Evolutionary conservation across 1,284 basidiomycete genomes (phyloP), one percentile per base, ranked within the genome.

Genomic region (Lignosus rhinocerotis): DNA sequence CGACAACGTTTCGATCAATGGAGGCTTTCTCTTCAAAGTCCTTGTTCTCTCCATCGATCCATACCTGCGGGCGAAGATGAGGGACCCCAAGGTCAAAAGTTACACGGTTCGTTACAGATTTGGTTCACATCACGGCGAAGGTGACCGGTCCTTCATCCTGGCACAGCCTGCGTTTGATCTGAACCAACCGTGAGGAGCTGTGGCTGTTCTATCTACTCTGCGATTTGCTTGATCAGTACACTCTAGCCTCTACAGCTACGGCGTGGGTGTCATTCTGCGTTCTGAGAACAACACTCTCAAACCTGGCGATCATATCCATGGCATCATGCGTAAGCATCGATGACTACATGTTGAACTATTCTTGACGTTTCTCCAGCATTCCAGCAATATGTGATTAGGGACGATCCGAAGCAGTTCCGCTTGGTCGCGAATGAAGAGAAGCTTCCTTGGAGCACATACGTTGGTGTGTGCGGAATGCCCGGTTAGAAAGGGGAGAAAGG

Each of bases 11-110:
- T 66, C 76, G 6, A 70, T 85, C 9, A 70, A 83, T 53, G 85
- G 83, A 17, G 82, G 82, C 9, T 0, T 70, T 82, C 71, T 86
- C 17, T 62, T 82, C 51, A 83, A 84, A 69, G 73, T 75, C 1
- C 70, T 83, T 14, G 74, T 74, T 0, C 63, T 82, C 4, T 78
- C 74, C 8, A 70, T 82, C 34, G 82, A 84, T 61, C 82, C 82
- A 0, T 83, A 81, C 69, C 65, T 80, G 68, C 69, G 72, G 25
- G 63, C 62, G 7, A 51, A 65, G 38, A 74, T 82, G 80, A 66
- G 71, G 3, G 64, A 56, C 21, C 54, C 45, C 34, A 19, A 43
- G 10, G 60, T 62, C 49, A n/a, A 55, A 51, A 47, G 21, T n/a
- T 53, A 17, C 14, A 9, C 14, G n/a, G 8, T 46, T 16, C 11